Evolutionary conservation across 2,329 filamentous ascomycete species (phyloP).

Genomic region (Lachnellula occidentalis): DNA sequence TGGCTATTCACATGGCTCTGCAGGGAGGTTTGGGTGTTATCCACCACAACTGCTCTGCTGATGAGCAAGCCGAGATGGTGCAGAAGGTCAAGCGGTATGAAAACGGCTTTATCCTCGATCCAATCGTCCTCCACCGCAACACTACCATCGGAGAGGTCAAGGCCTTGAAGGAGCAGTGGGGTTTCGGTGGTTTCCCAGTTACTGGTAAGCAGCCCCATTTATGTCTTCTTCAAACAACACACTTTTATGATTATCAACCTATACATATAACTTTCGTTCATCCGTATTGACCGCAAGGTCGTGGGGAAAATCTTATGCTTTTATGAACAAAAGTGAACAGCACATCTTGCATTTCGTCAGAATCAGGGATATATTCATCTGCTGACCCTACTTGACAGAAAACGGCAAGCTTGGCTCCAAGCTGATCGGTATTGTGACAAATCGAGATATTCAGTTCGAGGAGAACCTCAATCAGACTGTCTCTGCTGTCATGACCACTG

Average conservation of each 20-base stretch:
- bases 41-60: conserved; percentile 98
- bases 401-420: conserved; percentile 89
- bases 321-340: conserved; percentile 35
- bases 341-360: not conserved
- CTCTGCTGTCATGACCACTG: conserved; percentile 88
- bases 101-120: conserved; percentile 97
- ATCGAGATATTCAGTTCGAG: conserved; percentile 97
- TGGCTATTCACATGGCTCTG: conserved; percentile 96
- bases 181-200: conserved; percentile 96
- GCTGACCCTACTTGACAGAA: conserved; percentile 55
- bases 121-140: conserved; percentile 79
- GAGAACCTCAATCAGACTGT: conserved; percentile 66
- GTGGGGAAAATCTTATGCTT: conserved; percentile 66
- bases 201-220: conserved; percentile 70
- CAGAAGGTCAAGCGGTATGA: conserved; percentile 98
- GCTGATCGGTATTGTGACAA: conserved; percentile 94
- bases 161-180: conserved; percentile 94
- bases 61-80: conserved; percentile 97
- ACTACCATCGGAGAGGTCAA: conserved; percentile 90
- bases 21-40: conserved; percentile 89
- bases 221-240: conserved; percentile 20
- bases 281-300: conserved; percentile 87
- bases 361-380: conserved; percentile 5
- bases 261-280: conserved; percentile 99
- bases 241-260: conserved; percentile 73